Evolutionary conservation across 495 filamentous ascomycete species (phyloP).

Genomic region (Penicillium coprophilum): DNA sequence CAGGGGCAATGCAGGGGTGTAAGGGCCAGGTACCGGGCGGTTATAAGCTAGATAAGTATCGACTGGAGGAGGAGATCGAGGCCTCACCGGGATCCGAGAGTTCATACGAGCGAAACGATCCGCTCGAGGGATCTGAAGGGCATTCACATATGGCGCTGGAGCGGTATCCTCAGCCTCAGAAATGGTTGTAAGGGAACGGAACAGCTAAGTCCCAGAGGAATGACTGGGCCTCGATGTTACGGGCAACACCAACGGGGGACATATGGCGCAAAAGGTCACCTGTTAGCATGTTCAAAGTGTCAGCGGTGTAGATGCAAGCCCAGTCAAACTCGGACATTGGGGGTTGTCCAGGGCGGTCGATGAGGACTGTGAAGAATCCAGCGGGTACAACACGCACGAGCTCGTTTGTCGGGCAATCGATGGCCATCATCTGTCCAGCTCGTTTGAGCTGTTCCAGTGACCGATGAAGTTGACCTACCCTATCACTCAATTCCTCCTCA

Average conservation of each 20-base stretch:
- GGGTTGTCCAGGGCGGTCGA: background rate
- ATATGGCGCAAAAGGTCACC: background rate
- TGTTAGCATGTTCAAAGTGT: background rate
- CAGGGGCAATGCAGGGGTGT: background rate
- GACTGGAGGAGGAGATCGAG: background rate
- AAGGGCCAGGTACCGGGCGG: background rate
- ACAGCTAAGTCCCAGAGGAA: background rate
- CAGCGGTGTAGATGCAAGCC: background rate
- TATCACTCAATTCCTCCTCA: background rate
- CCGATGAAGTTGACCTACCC: background rate
- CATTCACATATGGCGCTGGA: background rate
- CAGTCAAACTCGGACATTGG: slow-evolving; percentile 5
- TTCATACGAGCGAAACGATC: background rate
- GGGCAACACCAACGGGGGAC: background rate
- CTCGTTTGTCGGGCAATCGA: background rate
- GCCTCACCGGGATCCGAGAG: background rate
- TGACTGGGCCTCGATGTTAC: background rate
- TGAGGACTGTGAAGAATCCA: background rate
- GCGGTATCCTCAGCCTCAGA: background rate
- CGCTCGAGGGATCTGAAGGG: background rate
- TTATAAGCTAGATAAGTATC: background rate
- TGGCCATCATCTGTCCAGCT: slow-evolving; percentile 2
- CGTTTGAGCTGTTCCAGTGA: background rate
- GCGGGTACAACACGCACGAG: background rate
- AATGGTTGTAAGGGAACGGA: background rate